Percentiles rank a stretch among this genome's conserved stretches.
These are phyloP conservation scores for Pleurotus ostreatus DNA, from an alignment of 768 basidiomycete species.

Conservation along the genomic window DNA sequence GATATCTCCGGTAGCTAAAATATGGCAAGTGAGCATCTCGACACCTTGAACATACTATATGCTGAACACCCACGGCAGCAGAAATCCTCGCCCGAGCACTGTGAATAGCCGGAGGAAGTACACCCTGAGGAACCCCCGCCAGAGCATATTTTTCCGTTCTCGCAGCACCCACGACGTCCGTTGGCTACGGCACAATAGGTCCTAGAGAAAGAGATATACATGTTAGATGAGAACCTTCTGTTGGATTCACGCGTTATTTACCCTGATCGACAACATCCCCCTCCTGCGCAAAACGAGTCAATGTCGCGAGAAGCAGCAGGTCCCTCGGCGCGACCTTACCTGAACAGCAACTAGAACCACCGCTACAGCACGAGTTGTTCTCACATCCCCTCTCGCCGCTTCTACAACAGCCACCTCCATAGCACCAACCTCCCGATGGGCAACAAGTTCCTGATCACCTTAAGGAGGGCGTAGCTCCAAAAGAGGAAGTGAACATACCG, in stretches of 20 bases:
- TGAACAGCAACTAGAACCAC: not conserved
- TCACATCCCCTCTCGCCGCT: not conserved
- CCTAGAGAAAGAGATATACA: not conserved
- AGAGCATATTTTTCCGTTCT: conserved; percentile 1
- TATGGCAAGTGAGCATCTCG: not conserved
- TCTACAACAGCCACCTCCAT: not conserved
- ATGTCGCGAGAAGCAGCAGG: too few relatives aligned
- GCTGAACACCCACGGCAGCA: not conserved
- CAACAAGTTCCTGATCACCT: not conserved
- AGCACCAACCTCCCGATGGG: not conserved
- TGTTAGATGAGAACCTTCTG: not conserved
- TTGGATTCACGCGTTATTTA: not conserved
- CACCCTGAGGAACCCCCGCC: not conserved
- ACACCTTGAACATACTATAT: too few relatives aligned
- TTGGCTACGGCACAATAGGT: not conserved
- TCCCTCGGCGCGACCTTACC: not conserved
- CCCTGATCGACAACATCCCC: not conserved
- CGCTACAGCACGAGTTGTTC: not conserved
- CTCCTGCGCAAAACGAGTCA: not conserved
- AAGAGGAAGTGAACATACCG: not conserved
- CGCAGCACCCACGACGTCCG: conserved; percentile 3
- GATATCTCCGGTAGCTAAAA: not conserved
- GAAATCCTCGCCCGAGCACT: conserved; percentile 1
- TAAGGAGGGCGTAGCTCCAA: not conserved
- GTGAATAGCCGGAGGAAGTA: not conserved